Percentiles rank a stretch among this genome's conserved stretches.
Evolutionary conservation across 345 rosid genomes (phyloP).

Genomic region (Clausena lansium): DNA sequence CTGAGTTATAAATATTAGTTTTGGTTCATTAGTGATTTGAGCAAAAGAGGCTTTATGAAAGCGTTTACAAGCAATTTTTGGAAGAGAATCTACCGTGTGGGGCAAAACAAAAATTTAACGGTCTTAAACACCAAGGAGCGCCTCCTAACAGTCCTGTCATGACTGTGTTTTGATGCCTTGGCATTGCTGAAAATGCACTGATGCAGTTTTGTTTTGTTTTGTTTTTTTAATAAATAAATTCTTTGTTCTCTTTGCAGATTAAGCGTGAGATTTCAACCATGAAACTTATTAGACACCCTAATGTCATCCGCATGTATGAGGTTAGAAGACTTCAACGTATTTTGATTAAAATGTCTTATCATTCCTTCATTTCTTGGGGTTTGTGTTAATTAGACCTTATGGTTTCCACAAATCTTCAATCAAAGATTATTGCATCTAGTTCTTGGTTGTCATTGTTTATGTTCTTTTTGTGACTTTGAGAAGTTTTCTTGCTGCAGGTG

Average conservation of each 20-base stretch:
- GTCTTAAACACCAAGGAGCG: not conserved
- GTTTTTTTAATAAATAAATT: not conserved
- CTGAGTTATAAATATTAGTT: not conserved
- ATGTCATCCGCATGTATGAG: conserved; percentile 95
- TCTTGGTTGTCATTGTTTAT: not conserved
- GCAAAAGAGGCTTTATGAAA: not conserved
- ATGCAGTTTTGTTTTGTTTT: not conserved
- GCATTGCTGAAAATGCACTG: not conserved
- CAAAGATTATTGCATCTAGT: not conserved
- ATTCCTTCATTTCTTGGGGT: not conserved
- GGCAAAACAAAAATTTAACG: not conserved
- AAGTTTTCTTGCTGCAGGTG: conserved; percentile 51
- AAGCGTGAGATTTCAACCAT: conserved; percentile 94
- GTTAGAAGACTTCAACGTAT: conserved; percentile 36
- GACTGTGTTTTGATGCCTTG: not conserved
- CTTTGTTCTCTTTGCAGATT: conserved; percentile 47
- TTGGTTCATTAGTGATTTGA: not conserved
- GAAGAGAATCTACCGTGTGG: not conserved
- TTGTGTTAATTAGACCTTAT: conserved; percentile 6
- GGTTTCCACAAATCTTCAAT: not conserved
- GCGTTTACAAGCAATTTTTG: not conserved
- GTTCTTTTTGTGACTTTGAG: conserved; percentile 11
- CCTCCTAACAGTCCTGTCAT: not conserved
- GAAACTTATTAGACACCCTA: conserved; percentile 90
- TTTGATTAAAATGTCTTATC: not conserved